Evolutionary conservation across 2,329 filamentous ascomycete species (phyloP).

Genomic region (Fusarium xylarioides): DNA sequence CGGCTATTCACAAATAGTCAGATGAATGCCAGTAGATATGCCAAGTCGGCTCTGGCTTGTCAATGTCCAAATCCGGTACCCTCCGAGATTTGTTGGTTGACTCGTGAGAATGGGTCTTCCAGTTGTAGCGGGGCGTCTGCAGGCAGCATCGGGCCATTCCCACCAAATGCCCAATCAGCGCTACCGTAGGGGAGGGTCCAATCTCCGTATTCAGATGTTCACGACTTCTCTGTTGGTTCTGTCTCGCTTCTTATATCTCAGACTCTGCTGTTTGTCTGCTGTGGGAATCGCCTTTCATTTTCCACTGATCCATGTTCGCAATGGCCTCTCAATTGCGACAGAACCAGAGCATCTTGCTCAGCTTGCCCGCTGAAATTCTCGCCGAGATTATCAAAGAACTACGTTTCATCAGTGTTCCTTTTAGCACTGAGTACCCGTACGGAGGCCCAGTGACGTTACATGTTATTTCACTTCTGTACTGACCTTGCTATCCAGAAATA

Average conservation of each 20-base stretch:
- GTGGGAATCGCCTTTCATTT: accelerated
- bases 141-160: background rate
- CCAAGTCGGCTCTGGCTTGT: no score
- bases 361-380: background rate
- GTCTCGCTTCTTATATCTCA: accelerated
- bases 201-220: background rate
- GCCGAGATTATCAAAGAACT: background rate
- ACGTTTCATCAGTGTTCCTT: no score
- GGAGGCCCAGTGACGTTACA: background rate
- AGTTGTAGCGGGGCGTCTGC: background rate
- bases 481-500: accelerated
- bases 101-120: background rate
- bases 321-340: background rate
- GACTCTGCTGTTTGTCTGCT: background rate
- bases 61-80: background rate
- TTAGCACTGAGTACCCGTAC: background rate
- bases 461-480: background rate
- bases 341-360: background rate
- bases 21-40: no score
- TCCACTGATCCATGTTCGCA: background rate
- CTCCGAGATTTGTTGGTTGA: background rate
- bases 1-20: no score
- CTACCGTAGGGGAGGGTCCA: background rate
- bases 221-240: background rate
- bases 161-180: background rate